These are phyloP conservation scores for Neodidymelliopsis sp. DNA, from an alignment of 2,329 filamentous ascomycete genomes.

Conservation along the genomic window DNA sequence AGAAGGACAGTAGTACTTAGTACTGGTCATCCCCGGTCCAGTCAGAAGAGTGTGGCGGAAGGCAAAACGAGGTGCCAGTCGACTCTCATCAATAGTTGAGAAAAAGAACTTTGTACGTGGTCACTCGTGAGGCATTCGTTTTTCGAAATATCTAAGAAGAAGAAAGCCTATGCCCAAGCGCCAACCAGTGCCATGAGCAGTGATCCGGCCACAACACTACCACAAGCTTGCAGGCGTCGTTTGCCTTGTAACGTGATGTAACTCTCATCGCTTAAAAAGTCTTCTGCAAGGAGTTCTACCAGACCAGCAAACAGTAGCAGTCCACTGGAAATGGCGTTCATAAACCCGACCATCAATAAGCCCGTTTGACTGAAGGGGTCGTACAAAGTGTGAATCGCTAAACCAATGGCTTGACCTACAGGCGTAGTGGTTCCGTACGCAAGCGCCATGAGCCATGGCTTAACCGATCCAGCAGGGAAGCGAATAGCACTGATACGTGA, in stretches of 20 bases:
- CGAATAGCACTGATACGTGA: conserved; percentile 72
- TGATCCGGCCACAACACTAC: conserved; percentile 66
- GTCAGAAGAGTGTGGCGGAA: too few species aligned
- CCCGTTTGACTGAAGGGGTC: conserved; percentile 58
- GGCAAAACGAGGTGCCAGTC: background rate
- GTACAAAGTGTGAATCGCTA: conserved; percentile 59
- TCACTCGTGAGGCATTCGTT: conserved; percentile 13
- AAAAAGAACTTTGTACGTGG: conserved; percentile 10
- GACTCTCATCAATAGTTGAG: too few species aligned
- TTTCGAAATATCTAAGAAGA: conserved; percentile 1
- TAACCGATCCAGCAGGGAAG: conserved; percentile 75
- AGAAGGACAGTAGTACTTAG: conserved; percentile 54
- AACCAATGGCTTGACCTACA: conserved; percentile 58
- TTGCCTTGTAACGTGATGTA: conserved; percentile 66
- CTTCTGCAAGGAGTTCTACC: conserved; percentile 59
- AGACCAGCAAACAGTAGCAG: conserved; percentile 59
- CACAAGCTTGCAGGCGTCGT: conserved; percentile 67
- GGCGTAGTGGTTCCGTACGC: conserved; percentile 68
- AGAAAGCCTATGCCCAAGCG: conserved; percentile 63
- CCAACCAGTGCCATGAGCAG: conserved; percentile 72
- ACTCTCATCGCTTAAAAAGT: conserved; percentile 68
- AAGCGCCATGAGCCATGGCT: conserved; percentile 75
- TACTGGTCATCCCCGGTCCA: too few species aligned
- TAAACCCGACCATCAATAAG: conserved; percentile 58
- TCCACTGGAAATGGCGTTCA: conserved; percentile 59